Percentiles rank a stretch among this genome's conserved stretches.
Evolutionary conservation across 202 grass and related monocot species (phyloP).

Genomic region (Zizania palustris): DNA sequence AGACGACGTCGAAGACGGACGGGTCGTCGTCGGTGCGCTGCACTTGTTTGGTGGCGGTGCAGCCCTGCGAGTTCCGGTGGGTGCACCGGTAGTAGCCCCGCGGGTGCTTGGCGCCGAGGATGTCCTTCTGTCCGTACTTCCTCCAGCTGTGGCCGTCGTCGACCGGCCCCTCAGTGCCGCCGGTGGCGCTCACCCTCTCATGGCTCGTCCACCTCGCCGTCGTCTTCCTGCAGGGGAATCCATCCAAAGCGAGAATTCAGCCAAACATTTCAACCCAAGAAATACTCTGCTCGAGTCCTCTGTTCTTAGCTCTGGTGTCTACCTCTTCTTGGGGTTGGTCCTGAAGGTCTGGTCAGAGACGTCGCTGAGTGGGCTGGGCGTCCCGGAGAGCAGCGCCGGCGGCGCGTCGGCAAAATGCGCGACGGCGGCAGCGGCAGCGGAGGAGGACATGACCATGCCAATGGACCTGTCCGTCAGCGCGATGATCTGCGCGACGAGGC

Average conservation of each 20-base stretch:
- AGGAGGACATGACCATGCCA: conserved; percentile 19
- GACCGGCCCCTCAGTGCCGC: conserved; percentile 43
- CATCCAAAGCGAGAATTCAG: not conserved
- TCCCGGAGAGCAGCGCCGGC: conserved; percentile 27
- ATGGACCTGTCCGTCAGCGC: conserved; percentile 59
- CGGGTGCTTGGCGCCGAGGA: conserved; percentile 78
- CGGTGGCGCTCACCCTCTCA: conserved; percentile 49
- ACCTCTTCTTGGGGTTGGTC: conserved; percentile 46
- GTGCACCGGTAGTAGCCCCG: conserved; percentile 56
- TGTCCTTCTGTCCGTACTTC: conserved; percentile 94
- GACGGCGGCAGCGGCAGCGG: not conserved
- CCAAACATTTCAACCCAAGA: not conserved
- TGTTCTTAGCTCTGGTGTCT: not conserved
- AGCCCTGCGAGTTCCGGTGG: conserved; percentile 39
- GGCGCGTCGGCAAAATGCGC: conserved; percentile 6
- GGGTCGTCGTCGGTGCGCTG: conserved; percentile 47
- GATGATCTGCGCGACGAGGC: conserved; percentile 49
- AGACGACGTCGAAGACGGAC: conserved; percentile 41
- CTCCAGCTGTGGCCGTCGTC: conserved; percentile 83
- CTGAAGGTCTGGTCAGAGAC: conserved; percentile 44
- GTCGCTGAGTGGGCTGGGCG: conserved; percentile 61
- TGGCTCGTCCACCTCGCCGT: conserved; percentile 61
- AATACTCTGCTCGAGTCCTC: not conserved
- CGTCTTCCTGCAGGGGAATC: conserved; percentile 44
- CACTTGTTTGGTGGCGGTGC: conserved; percentile 49